Evolutionary conservation across 768 basidiomycete species (phyloP), one percentile per base, ranked within the genome.

Genomic region (Trametes coccinea): DNA sequence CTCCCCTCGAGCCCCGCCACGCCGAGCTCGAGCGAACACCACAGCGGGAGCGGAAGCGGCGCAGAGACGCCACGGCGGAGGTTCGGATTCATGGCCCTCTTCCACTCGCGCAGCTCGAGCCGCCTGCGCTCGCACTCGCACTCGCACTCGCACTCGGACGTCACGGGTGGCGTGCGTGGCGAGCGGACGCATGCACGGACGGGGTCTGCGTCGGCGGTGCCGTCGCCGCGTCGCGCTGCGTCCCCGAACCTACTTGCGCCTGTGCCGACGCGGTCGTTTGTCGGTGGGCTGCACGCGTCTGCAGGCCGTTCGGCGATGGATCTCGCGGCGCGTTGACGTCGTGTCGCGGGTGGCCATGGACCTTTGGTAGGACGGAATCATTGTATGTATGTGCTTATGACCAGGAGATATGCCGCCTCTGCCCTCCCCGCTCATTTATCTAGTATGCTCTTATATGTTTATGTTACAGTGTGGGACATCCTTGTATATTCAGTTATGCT

Each of bases 21-120:
- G 5, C 13, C 41, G 34, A 37, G 34, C 34, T 37, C 41, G 9
- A 14, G 41, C 7, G 41, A 43, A 14, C 41, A 43, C 13, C 14
- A 43, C 13, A 13, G 41, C n/a, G 13, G 13, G n/a, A n/a, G n/a
- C 39, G n/a, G 30, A 10, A 46, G 47, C 40, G 62, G 62, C 22
- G 53, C 62, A 3, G 62, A 59, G 22, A 55, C 62, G 16, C 57
- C 56, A 7, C 62, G 62, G 4, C 46, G 56, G 13, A 56, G 62
- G 11, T 63, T 63, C 53, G 56, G 51, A 14, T 63, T 63, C 57
- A 59, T 63, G 47, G 47, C 62, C 13, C 46, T 63, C 22, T 63
- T 63, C 53, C 62, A 54, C 52, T 59, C 57, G 49, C 57, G 57
- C 49, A 59, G 57, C 57, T 51, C 57, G 40, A 58, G 48, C 9